Conservation (phyloP, 2,329 filamentous ascomycete species). For the Hymenoscyphus salicellus region DNA sequence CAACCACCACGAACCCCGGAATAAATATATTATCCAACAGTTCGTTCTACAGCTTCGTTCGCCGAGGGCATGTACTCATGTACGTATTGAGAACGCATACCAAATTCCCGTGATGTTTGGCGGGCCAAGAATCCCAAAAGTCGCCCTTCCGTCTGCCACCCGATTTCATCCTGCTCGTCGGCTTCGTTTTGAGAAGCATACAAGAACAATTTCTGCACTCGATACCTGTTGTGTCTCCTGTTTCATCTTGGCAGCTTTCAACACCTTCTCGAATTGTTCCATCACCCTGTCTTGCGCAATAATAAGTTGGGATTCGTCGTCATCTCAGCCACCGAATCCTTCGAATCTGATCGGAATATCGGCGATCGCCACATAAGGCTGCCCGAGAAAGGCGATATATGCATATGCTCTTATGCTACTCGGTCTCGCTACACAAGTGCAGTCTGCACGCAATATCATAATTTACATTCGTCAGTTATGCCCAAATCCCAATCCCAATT, state of each 20-base stretch:
- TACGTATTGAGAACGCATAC: background rate
- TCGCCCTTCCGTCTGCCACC: background rate
- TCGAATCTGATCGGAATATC: background rate
- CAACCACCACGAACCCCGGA: background rate
- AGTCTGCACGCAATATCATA: constrained; percentile 2
- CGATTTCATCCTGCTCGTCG: background rate
- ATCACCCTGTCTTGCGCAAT: constrained; percentile 5
- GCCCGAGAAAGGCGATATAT: background rate
- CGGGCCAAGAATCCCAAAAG: too few relatives aligned
- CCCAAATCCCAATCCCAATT: background rate
- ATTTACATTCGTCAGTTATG: background rate
- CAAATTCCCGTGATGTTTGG: background rate
- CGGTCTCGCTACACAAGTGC: background rate
- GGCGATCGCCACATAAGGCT: background rate
- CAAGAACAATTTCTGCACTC: background rate
- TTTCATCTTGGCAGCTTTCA: background rate
- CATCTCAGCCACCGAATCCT: background rate
- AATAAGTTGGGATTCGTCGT: background rate
- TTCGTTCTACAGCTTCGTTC: background rate
- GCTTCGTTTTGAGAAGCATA: background rate
- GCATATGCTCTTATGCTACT: constrained; percentile 3
- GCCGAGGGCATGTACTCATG: background rate
- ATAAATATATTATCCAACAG: constrained; percentile 6
- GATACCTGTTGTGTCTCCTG: background rate
- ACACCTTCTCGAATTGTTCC: constrained; percentile 5